phyloP scores from a whole-genome alignment of 2,329 filamentous ascomycete species.

The Talaromyces amestolkiae region DNA sequence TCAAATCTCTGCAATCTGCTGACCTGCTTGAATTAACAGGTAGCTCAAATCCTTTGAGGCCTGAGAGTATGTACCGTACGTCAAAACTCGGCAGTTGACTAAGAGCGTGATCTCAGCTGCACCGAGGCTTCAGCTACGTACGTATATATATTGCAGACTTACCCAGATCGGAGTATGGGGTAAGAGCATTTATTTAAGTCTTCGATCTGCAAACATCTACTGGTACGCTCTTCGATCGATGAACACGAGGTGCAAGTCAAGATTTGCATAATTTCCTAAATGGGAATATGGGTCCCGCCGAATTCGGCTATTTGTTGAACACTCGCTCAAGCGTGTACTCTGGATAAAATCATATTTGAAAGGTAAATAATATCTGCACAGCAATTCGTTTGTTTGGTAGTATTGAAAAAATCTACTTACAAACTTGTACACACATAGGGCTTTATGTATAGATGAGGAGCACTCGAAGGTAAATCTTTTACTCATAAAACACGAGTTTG shows the following conservation, averaged over 20 bases:
- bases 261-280: constrained; percentile 12
- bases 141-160: not conserved
- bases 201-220: not conserved
- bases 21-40: not conserved
- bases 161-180: not conserved
- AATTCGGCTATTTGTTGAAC: constrained; percentile 5
- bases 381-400: too few species aligned
- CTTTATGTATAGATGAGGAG: too few species aligned
- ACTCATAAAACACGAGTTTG: too few species aligned
- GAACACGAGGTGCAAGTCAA: not conserved
- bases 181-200: not conserved
- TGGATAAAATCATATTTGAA: not conserved
- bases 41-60: not conserved
- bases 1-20: not conserved
- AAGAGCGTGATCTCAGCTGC: not conserved
- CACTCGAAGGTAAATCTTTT: too few species aligned
- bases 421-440: too few species aligned
- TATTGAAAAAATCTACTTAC: too few species aligned
- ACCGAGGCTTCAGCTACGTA: not conserved
- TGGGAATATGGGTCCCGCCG: constrained; percentile 13
- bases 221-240: not conserved
- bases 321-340: not conserved
- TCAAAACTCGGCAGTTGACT: not conserved
- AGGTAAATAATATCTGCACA: too few species aligned
- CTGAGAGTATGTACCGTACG: not conserved